Evolutionary conservation across 1,284 basidiomycete genomes (phyloP), one percentile per base, ranked within the genome.

Genomic region (Quambalaria eucalypti): DNA sequence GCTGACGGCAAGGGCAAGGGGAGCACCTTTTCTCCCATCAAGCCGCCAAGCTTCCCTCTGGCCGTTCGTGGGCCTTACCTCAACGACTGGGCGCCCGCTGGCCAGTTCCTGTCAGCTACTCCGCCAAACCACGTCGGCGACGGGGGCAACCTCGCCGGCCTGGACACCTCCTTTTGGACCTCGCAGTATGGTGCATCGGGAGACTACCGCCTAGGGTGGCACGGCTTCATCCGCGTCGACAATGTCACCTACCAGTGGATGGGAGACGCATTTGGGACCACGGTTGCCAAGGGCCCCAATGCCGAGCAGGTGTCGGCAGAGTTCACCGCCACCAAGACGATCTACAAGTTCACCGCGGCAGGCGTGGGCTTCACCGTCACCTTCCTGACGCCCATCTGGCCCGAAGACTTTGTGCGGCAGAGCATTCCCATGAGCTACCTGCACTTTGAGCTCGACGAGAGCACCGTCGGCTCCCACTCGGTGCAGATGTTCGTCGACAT

Each of bases 361-460:
- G 59, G 59, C 39, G 59, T 74, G 39, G 44, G 31, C 12, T 74
- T 74, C 62, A 67, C 60, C 46, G 72, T 68, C 40, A 70, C 66
- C 16, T 74, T 74, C 56, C 50, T 74, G 42, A 71, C 69, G 21
- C 71, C 71, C 19, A 63, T 73, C 62, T 64, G 64, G 40, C 64
- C 66, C 5, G 51, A 69, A 47, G 71, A 74, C 55, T 67, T 66
- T 36, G 53, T 73, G 19, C 60, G 72, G 28, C 69, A 74, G 51
- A 70, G 64, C 55, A 50, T 73, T 46, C 71, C 72, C 19, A 60
- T 73, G 16, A 68, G 64, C 60, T 74, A 74, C 59, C 47, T 73
- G 39, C 62, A 73, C 33, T 57, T 74, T 46, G 62, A 68, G 40
- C 56, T 73, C 21, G 61, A 70, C 52, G 40, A 44, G 5, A 40